Evolutionary conservation across 768 basidiomycete genomes (phyloP).

Genomic region (Leccinum aurantiacum): DNA sequence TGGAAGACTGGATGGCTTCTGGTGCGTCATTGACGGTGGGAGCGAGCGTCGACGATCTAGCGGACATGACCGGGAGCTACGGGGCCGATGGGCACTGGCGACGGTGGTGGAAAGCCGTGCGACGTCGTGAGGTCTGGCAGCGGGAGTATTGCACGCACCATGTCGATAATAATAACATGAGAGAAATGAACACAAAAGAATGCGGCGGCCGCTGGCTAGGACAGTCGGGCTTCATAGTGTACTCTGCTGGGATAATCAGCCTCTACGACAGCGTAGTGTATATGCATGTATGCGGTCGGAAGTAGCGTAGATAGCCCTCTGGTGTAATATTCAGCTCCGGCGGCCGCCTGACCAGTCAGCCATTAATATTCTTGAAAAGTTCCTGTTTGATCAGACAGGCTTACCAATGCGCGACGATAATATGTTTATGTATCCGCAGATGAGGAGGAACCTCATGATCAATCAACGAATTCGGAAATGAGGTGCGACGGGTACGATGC

Average conservation of each 20-base stretch:
- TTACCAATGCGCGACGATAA: not conserved
- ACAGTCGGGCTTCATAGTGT: not conserved
- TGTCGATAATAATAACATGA: conserved; percentile 11
- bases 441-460: not conserved
- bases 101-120: not conserved
- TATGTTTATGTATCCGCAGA: not conserved
- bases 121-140: not conserved
- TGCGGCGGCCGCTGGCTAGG: not conserved
- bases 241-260: not conserved
- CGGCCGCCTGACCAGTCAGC: not conserved
- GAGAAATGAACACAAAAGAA: not conserved
- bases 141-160: not conserved
- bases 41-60: conserved; percentile 7
- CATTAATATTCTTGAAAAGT: not conserved
- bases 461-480: not conserved
- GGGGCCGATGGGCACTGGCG: not conserved
- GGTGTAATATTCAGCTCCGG: not conserved
- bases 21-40: conserved; percentile 9
- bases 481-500: not conserved
- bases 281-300: not conserved
- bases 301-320: not conserved
- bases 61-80: conserved; percentile 3
- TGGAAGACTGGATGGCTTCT: conserved; percentile 2
- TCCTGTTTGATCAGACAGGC: not conserved
- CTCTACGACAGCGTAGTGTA: not conserved